Evolutionary conservation across 805 yeast species (phyloP), one percentile per base, ranked within the genome.

Genomic region (Saccharomycopsis capsularis): DNA sequence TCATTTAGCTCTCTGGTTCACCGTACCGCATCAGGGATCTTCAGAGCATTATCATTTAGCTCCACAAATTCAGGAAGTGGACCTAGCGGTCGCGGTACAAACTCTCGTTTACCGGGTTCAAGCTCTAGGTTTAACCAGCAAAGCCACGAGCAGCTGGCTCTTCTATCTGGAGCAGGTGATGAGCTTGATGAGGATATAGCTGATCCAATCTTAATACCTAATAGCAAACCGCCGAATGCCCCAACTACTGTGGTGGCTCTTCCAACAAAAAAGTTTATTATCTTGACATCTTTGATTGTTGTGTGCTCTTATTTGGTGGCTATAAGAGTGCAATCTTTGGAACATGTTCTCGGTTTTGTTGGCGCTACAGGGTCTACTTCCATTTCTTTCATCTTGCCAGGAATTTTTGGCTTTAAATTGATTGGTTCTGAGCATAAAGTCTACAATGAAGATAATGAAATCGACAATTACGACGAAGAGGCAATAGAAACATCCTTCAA

Each of bases 351-450:
- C 56, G 89, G 95, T 1, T 70, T 89, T 55, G 95, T 89, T 3
- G 97, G 97, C 2, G 85, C 96, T 1, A 88, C 96, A 0, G 96
- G 96, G 0, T 86, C 95, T 1, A 89, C 96, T 0, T 78, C 95
- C 3, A 88, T 90, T 45, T 88, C 96, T 11, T 89, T 89, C 61
- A 88, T 87, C 25, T 70, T 89, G 42, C 97, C 97, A 0, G 96
- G 96, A 0, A 67, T 87, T 21, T 87, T 89, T 61, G 95, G 91
- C 3, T 87, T 76, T 65, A 80, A 76, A 57, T 69, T 89, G 51
- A 75, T 85, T 47, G 82, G 79, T n/a, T 66, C 76, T 3, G 74
- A 70, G 42, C 57, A 51, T 19, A 45, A 51, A 11, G 38, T 55
- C 5, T 55, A 50, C 37, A 47, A 50, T 9, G 48, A 43, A 21